Evolutionary conservation across 1,139 yeast genomes (phyloP).

Genomic region (Geotrichum cucujoidarum): DNA sequence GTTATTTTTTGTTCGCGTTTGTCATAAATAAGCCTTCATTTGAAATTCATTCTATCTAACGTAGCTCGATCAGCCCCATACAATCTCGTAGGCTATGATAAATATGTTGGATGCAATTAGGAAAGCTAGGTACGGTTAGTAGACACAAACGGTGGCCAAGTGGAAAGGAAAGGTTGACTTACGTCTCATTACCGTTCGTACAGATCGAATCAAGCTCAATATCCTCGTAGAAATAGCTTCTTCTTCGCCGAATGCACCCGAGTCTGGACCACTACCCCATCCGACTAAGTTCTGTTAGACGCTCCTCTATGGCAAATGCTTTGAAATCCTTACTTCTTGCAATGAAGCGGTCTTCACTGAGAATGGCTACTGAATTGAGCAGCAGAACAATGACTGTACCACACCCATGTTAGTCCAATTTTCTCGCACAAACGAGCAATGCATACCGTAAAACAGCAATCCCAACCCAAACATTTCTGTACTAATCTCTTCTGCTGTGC

Average conservation of each 20-base stretch:
- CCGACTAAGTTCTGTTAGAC: too few relatives aligned
- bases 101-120: conserved; percentile 61
- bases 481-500: too few relatives aligned
- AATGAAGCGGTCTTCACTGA: conserved; percentile 77
- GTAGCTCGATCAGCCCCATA: conserved; percentile 50
- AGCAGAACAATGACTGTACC: conserved; percentile 48
- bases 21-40: conserved; percentile 7
- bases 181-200: conserved; percentile 68
- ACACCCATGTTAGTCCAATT: not conserved
- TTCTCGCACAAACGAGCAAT: not conserved
- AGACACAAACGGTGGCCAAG: not conserved
- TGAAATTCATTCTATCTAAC: conserved; percentile 3
- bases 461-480: conserved; percentile 68
- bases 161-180: conserved; percentile 29
- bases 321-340: conserved; percentile 56
- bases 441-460: conserved; percentile 54
- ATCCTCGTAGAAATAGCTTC: conserved; percentile 52
- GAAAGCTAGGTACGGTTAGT: conserved; percentile 45
- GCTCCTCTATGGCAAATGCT: too few relatives aligned
- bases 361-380: conserved; percentile 71
- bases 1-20: not conserved
- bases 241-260: conserved; percentile 40
- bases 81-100: conserved; percentile 65
- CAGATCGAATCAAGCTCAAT: conserved; percentile 63
- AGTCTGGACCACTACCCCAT: conserved; percentile 32